These are phyloP conservation scores for Paraphoma chrysanthemicola DNA, from an alignment of 2,329 filamentous ascomycete genomes.

Conservation along the genomic window DNA sequence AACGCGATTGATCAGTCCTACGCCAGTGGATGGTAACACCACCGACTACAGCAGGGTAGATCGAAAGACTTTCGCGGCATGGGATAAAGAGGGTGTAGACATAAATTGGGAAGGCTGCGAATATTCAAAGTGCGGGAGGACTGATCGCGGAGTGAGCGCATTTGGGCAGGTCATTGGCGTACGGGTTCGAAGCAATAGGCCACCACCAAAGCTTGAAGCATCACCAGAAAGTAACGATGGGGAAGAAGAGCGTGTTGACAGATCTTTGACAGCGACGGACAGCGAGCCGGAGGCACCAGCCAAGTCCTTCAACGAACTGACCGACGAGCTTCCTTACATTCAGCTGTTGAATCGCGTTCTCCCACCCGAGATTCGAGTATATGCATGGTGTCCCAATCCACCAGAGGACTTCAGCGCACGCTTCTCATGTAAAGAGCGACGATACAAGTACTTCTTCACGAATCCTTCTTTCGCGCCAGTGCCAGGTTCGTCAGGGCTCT, in stretches of 20 bases:
- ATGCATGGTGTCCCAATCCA: conserved; percentile 90
- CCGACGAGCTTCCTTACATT: conserved; percentile 84
- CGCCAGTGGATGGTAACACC: conserved; percentile 19
- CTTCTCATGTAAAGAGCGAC: conserved; percentile 88
- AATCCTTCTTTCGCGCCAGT: conserved; percentile 83
- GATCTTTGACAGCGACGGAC: conserved; percentile 4
- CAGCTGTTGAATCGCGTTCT: conserved; percentile 85
- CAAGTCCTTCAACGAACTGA: conserved; percentile 67
- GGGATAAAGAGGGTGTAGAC: conserved; percentile 49
- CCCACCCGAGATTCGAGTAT: conserved; percentile 84
- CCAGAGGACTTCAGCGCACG: conserved; percentile 84
- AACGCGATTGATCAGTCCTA: conserved; percentile 71
- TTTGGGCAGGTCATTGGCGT: conserved; percentile 95
- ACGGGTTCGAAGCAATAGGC: conserved; percentile 79
- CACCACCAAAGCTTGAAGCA: conserved; percentile 51
- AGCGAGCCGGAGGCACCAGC: conserved; percentile 24
- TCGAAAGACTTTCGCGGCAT: conserved; percentile 43
- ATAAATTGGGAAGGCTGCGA: conserved; percentile 84
- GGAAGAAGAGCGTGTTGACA: not conserved
- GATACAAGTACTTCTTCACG: conserved; percentile 98
- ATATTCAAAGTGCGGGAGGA: conserved; percentile 94
- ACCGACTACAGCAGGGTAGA: conserved; percentile 43
- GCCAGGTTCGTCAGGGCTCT: conserved; percentile 61
- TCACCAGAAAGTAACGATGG: conserved; percentile 12
- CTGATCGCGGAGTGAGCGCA: conserved; percentile 90